These are phyloP conservation scores for Fagopyrum esculentum DNA, from an alignment of 148 eudicot species.

Conservation along the genomic window DNA sequence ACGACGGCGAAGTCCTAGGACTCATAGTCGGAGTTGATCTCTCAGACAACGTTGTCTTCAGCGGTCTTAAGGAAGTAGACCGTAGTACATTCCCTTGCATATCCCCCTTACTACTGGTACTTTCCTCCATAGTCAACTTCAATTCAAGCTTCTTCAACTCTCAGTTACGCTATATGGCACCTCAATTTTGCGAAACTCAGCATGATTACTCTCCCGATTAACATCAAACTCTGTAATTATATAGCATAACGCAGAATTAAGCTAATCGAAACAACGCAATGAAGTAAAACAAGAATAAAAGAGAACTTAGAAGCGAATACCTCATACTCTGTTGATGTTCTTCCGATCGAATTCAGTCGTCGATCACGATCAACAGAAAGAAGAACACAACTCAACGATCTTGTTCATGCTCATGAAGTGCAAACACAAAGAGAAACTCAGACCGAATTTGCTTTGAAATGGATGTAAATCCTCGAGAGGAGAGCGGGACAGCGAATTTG, in stretches of 20 bases:
- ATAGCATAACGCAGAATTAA: background rate
- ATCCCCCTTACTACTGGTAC: constrained; percentile 28
- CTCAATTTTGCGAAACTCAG: background rate
- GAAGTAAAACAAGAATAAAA: background rate
- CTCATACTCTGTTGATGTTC: background rate
- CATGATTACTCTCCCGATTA: background rate
- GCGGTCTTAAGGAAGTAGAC: constrained; percentile 38
- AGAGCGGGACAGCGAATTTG: background rate
- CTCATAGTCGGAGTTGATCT: constrained; percentile 47
- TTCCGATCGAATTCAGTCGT: background rate
- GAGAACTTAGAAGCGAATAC: background rate
- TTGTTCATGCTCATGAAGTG: background rate
- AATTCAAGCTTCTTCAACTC: background rate
- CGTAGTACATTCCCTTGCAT: constrained; percentile 41
- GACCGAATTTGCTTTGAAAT: background rate
- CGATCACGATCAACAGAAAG: background rate
- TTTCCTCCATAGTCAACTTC: constrained; percentile 31
- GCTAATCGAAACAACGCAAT: background rate
- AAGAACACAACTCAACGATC: background rate
- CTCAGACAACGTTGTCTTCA: constrained; percentile 67
- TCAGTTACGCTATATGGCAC: background rate
- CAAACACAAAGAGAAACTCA: background rate
- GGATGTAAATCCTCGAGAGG: background rate
- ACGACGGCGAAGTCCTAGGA: constrained; percentile 66
- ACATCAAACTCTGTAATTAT: background rate